Evolutionary conservation across 116 monocot species (phyloP), one percentile per base, ranked within the genome.

Genomic region (Iris pallida): DNA sequence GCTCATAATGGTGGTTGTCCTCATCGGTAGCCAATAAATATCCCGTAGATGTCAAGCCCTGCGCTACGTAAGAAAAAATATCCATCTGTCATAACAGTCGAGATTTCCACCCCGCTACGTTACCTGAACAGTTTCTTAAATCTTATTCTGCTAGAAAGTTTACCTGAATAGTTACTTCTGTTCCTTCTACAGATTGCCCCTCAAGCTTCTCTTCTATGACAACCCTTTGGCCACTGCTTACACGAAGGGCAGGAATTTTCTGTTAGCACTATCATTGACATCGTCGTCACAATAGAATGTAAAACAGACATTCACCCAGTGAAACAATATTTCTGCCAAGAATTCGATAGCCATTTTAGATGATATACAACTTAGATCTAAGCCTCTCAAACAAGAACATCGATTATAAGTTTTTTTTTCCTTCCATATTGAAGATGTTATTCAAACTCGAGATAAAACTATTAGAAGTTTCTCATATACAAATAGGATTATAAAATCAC

Each of bases 1-100:
- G 77, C 72, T 95, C 95, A 73, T 71, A 95, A 43, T 55, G 75
- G 53, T 88, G 86, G 18, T 80, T 70, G 16, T 83, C 79, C 40
- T 84, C 81, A 70, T 82, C 91, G 72, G 70, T 72, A 48, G 91
- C 95, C 61, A 91, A 77, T 72, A 95, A 73, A 83, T 91, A 95
- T 20, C 91, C 91, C 49, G 91, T 81, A 20, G 76, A 45, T 76
- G 95, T 91, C 55, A 91, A 82, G 10, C 95, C 95, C 95, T 95
- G 74, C 55, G 85, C 68, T 45, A 63, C 41, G 47, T n/a, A 45
- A 20, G 19, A 53, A 59, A 42, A 16, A n/a, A 64, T 7, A 63
- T 3, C 30, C 30, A 30, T 30, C 2, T 30, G 30, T 30, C 30
- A 30, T 30, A 30, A 30, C 30, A 30, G 30, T 30, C 30, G 30